Evolutionary conservation across 495 filamentous ascomycete genomes (phyloP).

Genomic region (Bryoglossum gracile): DNA sequence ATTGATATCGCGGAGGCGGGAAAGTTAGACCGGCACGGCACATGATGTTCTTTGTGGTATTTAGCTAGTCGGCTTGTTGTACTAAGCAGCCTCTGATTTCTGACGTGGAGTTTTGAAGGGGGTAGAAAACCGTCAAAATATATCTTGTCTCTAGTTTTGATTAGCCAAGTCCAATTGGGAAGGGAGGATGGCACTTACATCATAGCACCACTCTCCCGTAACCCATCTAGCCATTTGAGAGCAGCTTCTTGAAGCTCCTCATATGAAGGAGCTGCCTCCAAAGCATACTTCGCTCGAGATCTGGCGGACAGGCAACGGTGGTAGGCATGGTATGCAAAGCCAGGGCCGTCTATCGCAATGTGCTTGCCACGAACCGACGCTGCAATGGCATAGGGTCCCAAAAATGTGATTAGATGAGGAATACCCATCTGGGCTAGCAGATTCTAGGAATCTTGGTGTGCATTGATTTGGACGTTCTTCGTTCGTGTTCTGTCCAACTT

Average conservation of each 20-base stretch:
- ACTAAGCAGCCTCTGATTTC: constrained; percentile 44
- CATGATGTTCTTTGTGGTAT: constrained; percentile 6
- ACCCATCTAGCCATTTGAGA: constrained; percentile 51
- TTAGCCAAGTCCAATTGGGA: constrained; percentile 10
- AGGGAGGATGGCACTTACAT: constrained; percentile 51
- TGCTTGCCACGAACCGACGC: constrained; percentile 35
- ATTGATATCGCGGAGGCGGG: not conserved
- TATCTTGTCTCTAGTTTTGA: constrained; percentile 42
- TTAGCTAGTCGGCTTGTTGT: constrained; percentile 18
- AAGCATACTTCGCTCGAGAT: constrained; percentile 28
- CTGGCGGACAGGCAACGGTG: constrained; percentile 41
- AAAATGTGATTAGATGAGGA: constrained; percentile 47
- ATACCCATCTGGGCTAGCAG: constrained; percentile 65
- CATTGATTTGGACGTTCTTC: too few species aligned
- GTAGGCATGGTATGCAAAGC: constrained; percentile 64
- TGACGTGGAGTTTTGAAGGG: constrained; percentile 42
- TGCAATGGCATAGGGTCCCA: constrained; percentile 50
- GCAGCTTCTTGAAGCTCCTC: constrained; percentile 48
- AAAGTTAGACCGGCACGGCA: not conserved
- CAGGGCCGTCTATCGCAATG: constrained; percentile 70
- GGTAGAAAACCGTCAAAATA: constrained; percentile 78
- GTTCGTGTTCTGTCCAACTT: not conserved
- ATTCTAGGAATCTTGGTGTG: not conserved
- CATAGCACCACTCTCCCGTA: constrained; percentile 42
- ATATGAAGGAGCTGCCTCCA: constrained; percentile 55